Evolutionary conservation across 345 rosid genomes (phyloP), one percentile per base, ranked within the genome.

Genomic region (Lumnitzera racemosa): DNA sequence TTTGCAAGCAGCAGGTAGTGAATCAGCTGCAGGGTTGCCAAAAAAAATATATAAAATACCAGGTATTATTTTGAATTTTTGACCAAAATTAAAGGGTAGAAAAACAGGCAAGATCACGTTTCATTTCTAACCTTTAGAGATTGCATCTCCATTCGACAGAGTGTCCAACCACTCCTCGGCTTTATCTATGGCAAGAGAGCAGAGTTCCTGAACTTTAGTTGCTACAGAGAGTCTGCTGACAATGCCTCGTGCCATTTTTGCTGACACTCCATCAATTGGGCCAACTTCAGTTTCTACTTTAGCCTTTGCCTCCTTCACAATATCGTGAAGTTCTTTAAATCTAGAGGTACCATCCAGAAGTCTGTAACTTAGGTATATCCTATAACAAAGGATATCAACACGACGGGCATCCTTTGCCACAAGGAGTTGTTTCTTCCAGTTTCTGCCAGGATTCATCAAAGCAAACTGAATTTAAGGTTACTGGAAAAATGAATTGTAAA

Each of bases 171-270:
- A 81, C 25, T 83, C 84, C 55, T 86, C 89, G 0, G 88, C 96
- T 69, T 68, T 84, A 53, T 86, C 80, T 2, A 83, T 82, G 24
- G 96, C 99, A 72, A 72, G 69, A 65, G 74, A 63, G 64, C 99
- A 94, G 49, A 90, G 92, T 62, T 77, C 83, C 75, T 81, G 89
- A 72, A 94, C 87, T 13, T 80, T 80, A 46, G 66, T 80, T 29
- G 96, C 95, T 24, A 88, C 79, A 68, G 92, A 64, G 59, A 94
- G 99, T 69, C 97, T 69, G 78, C 96, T 88, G 51, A 94, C 99
- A 68, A 90, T 88, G 23, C 92, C 97, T 2, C 89, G 81, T 46
- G 90, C 89, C 78, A 83, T 86, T 72, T 75, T 86, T 20, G 89
- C 81, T 66, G 95, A 83, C 57, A 78, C 70, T 0, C 90, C 90